These are phyloP conservation scores for Suillus plorans DNA, from an alignment of 768 basidiomycete species.

Conservation along the genomic window DNA sequence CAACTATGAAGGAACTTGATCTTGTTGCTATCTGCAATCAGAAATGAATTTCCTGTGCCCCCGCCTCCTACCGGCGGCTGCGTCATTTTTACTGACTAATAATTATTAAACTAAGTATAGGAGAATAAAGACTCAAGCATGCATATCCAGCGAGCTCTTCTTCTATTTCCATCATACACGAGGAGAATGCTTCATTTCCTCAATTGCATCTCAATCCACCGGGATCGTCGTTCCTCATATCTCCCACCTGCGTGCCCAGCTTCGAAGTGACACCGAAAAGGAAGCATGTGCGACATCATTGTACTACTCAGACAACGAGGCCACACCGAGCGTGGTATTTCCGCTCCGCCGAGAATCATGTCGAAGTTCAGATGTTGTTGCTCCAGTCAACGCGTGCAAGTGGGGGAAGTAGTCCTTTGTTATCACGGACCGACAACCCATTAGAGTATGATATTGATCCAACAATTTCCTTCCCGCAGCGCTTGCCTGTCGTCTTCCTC, in stretches of 20 bases:
- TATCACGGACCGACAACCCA: constrained; percentile 11
- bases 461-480: constrained; percentile 5
- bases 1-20: constrained; percentile 7
- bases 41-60: constrained; percentile 1
- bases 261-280: constrained; percentile 15
- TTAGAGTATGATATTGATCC: constrained; percentile 26
- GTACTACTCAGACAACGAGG: constrained; percentile 22
- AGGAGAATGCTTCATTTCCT: constrained; percentile 4
- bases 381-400: constrained; percentile 5
- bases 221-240: constrained; percentile 25
- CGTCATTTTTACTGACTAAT: not conserved
- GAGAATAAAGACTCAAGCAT: constrained; percentile 1
- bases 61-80: constrained; percentile 1
- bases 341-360: constrained; percentile 25
- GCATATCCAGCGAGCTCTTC: not conserved
- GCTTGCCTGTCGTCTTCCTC: constrained; percentile 1
- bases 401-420: constrained; percentile 10
- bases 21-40: constrained; percentile 4
- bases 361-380: constrained; percentile 3
- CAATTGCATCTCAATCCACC: not conserved
- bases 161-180: constrained; percentile 4
- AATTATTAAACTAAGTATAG: constrained; percentile 1
- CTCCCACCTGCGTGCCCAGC: constrained; percentile 7
- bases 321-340: constrained; percentile 18
- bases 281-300: constrained; percentile 19